Evolutionary conservation across 2,329 filamentous ascomycete genomes (phyloP).

Genomic region (Cercospora nicotianae): DNA sequence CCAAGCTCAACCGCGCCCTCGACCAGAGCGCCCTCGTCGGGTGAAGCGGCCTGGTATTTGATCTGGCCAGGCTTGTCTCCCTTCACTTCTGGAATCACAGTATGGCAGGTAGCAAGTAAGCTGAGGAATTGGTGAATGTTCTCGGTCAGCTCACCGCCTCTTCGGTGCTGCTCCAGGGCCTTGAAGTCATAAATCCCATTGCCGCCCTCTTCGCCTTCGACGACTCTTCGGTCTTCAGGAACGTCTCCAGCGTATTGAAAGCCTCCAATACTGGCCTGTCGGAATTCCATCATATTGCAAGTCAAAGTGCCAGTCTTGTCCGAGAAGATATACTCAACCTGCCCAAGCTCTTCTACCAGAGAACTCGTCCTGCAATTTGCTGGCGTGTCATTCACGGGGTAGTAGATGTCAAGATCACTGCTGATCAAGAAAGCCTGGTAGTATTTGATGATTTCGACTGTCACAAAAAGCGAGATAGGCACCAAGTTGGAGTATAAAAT

Average conservation of each 20-base stretch:
- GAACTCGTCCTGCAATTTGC: conserved; percentile 95
- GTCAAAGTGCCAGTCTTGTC: conserved; percentile 97
- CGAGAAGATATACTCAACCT: conserved; percentile 98
- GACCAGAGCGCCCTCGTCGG: conserved; percentile 94
- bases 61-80: conserved; percentile 77
- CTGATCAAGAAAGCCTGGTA: conserved; percentile 98
- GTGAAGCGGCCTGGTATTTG: conserved; percentile 97
- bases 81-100: conserved; percentile 88
- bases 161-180: conserved; percentile 68
- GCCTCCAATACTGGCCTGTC: conserved; percentile 88
- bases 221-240: conserved; percentile 82
- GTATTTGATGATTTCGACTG: conserved; percentile 96
- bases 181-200: conserved; percentile 84
- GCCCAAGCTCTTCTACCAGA: conserved; percentile 92
- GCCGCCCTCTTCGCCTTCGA: conserved; percentile 69
- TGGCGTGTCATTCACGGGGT: conserved; percentile 91
- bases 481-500: conserved; percentile 95
- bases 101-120: conserved; percentile 87
- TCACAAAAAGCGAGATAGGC: conserved; percentile 96
- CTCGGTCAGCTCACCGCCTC: conserved; percentile 53
- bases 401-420: conserved; percentile 96
- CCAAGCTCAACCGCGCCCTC: conserved; percentile 83
- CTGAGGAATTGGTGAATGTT: conserved; percentile 81
- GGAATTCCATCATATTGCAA: conserved; percentile 99
- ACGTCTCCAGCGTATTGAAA: conserved; percentile 92